Evolutionary conservation across 768 basidiomycete species (phyloP), one percentile per base, ranked within the genome.

Genomic region (Pholiota conissans): DNA sequence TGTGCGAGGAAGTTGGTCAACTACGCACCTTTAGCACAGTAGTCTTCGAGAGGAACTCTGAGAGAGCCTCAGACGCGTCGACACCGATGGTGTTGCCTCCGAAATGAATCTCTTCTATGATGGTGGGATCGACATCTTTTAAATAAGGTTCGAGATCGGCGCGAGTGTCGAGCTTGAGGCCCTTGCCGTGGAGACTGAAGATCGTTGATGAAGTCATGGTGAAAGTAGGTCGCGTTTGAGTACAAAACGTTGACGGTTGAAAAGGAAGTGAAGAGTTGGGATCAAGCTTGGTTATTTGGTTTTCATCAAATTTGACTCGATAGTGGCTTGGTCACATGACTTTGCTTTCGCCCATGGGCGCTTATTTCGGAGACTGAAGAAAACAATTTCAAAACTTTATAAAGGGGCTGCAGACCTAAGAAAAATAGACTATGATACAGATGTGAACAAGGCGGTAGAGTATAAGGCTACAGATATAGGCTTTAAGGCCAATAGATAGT

Each of bases 51-150:
- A 98, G 76, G 55, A 91, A 90, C 55, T 88, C 87, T 60, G 87
- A 93, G 34, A 98, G 83, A 39, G 89, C 91, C 64, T 85, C 69
- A 46, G 94, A 89, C 42, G 96, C 96, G 66, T 90, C 94, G 26
- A 97, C 84, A 49, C 97, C 96, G 55, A 98, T 78, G 18, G 94
- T 95, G 73, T 98, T 98, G 20, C 94, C 96, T 47, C 94, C 91
- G 51, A 99, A 79, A 67, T 95, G 90, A 60, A 98, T 86, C 76
- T 96, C 94, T 71, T 95, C 89, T 63, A 94, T 78, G 61, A 73
- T 67, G 3, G 77, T 71, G 8, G 89, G 86, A 69, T 90, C 85
- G 47, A 89, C 76, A 52, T 82, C 80, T 24, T 74, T 72, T 20
- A 98, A 75, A 64, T 86, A 82, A 0, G 91, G 90, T 62, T 86